These are phyloP conservation scores for Claviceps lovelessii DNA, from an alignment of 2,329 filamentous ascomycete genomes.

Conservation along the genomic window DNA sequence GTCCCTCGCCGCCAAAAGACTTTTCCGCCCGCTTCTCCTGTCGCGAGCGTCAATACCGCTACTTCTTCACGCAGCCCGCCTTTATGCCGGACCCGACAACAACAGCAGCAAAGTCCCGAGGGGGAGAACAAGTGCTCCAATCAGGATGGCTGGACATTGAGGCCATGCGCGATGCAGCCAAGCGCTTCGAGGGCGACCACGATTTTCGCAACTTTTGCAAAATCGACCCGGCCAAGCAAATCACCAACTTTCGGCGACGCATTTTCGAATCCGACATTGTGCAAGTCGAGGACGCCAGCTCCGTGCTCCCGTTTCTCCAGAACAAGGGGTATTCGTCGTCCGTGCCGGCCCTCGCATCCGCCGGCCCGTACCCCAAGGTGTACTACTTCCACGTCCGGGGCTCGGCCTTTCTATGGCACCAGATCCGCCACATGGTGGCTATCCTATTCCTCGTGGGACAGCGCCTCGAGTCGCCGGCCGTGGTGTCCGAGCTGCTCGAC, in stretches of 20 bases:
- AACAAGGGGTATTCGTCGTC: slow-evolving; percentile 16
- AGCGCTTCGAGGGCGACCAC: slow-evolving; percentile 65
- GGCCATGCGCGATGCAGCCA: slow-evolving; percentile 72
- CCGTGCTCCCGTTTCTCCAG: slow-evolving; percentile 42
- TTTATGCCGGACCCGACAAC: slow-evolving; percentile 48
- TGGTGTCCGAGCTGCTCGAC: slow-evolving; percentile 66
- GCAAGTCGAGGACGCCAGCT: slow-evolving; percentile 42
- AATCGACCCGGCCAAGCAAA: slow-evolving; percentile 77
- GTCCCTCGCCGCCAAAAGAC: slow-evolving; percentile 58
- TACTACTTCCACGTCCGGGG: slow-evolving; percentile 84
- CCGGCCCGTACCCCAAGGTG: slow-evolving; percentile 41
- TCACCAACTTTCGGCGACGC: slow-evolving; percentile 63
- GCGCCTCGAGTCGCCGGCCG: slow-evolving; percentile 59
- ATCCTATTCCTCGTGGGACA: slow-evolving; percentile 89
- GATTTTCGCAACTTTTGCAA: slow-evolving; percentile 98
- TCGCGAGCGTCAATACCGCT: slow-evolving; percentile 78
- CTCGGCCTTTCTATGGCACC: slow-evolving; percentile 93
- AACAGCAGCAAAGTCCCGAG: slow-evolving; percentile 2
- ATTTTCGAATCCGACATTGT: slow-evolving; percentile 74
- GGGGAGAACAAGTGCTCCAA: slow-evolving; percentile 10
- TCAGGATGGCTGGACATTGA: slow-evolving; percentile 77
- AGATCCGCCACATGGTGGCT: slow-evolving; percentile 88
- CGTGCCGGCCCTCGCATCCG: not conserved
- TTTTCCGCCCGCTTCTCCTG: slow-evolving; percentile 93
- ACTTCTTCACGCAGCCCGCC: slow-evolving; percentile 94